Conservation (phyloP, 805 yeast species). For the Yamadazyma olivae region DNA sequence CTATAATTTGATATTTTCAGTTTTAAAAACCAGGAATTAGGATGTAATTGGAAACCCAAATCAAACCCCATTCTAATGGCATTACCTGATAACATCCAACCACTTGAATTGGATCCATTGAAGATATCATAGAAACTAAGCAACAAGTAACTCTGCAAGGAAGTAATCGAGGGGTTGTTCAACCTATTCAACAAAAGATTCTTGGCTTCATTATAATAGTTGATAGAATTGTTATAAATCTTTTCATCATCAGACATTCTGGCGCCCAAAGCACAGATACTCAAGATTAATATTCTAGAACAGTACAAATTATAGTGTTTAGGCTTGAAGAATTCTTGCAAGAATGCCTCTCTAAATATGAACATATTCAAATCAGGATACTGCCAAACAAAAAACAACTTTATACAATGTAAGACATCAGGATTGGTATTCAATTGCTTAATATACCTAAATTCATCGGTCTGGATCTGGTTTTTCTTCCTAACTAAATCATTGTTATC, state of each 20-base stretch:
- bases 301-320: conserved; percentile 51
- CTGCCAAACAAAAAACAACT: conserved; percentile 58
- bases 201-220: conserved; percentile 48
- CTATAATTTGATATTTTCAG: conserved; percentile 32
- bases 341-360: conserved; percentile 61
- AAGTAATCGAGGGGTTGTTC: conserved; percentile 48
- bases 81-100: conserved; percentile 62
- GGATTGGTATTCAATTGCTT: conserved; percentile 33
- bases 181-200: conserved; percentile 36
- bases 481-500: conserved; percentile 24
- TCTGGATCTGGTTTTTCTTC: conserved; percentile 12
- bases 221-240: conserved; percentile 37
- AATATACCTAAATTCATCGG: conserved; percentile 14
- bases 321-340: conserved; percentile 59
- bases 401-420: conserved; percentile 33
- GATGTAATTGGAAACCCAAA: conserved; percentile 61
- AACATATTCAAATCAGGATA: conserved; percentile 64
- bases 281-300: conserved; percentile 49
- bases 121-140: conserved; percentile 62
- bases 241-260: conserved; percentile 44
- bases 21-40: conserved; percentile 54
- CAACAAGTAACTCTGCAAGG: conserved; percentile 56
- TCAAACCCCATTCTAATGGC: conserved; percentile 66
- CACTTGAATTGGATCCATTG: conserved; percentile 53
- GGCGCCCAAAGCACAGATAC: conserved; percentile 60